Base-by-base conservation (phyloP, 2,329 filamentous ascomycete species). In the Chalara sp. region DNA sequence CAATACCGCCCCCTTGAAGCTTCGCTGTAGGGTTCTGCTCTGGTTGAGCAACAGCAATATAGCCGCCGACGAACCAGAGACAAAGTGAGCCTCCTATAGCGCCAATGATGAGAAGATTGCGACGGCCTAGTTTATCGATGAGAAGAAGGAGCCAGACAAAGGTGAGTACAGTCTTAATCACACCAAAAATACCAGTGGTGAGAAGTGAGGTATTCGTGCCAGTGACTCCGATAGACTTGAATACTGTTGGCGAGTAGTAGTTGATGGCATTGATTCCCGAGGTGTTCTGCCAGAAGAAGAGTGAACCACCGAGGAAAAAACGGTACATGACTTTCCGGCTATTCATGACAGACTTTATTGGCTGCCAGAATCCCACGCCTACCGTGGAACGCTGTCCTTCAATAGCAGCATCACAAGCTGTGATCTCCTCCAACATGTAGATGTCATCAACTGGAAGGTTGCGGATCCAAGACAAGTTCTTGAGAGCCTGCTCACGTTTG, bases 321-420 rank as follows among this genome's bases (percentile, higher is more conserved):
- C 76, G 71, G 54, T 69, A 70, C 35, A 39, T 39, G 35, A 39
- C 35, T 3, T 39, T 39, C 35, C 13, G 10, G 29, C 75, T 65
- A 58, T 54, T 51, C 13, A 50, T 45, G 7, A 52, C 53, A 1
- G 35, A 29, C n/a, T 55, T 5, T 30, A 52, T 83, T 1, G 79
- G 60, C 39, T 56, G 66, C 72, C 78, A 81, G n/a, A 78, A 77
- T 0, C 82, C 72, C 3, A 84, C 85, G 68, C 77, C 76, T 30
- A 80, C 86, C 0, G 84, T 84, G 64, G 88, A 84, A 45, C 85
- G 74, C 64, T 91, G 87, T 13, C 84, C 80, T 55, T 87, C 79
- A 55, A 88, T 79, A 29, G 83, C 76, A 21, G 73, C 72, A 55
- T 80, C 78, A 63, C 91, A 89, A 51, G 74, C 76, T 47, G 72